Evolutionary conservation across 805 yeast species (phyloP).

Genomic region (Myxozyma geophila): DNA sequence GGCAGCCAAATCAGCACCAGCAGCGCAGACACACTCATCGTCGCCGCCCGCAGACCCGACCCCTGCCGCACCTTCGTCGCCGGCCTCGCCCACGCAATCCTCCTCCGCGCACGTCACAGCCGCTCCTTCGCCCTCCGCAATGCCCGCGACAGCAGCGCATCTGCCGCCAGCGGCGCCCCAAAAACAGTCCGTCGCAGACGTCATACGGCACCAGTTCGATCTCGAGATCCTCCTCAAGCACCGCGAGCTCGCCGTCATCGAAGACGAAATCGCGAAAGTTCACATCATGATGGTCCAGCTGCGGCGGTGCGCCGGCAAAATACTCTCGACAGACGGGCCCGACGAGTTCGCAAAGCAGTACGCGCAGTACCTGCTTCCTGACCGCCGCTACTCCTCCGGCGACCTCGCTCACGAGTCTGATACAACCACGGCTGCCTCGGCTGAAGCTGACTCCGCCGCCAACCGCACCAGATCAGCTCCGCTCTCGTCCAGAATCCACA

Average conservation of each 20-base stretch:
- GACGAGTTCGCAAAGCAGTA: constrained; percentile 39
- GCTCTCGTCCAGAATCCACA: constrained; percentile 21
- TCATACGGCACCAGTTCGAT: constrained; percentile 43
- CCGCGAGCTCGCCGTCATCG: constrained; percentile 44
- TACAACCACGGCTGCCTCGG: not conserved
- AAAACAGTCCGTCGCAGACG: constrained; percentile 24
- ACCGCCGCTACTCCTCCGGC: constrained; percentile 23
- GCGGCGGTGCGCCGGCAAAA: constrained; percentile 36
- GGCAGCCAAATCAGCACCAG: not conserved
- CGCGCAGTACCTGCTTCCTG: constrained; percentile 39
- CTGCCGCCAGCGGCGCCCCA: not conserved
- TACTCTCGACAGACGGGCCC: constrained; percentile 24
- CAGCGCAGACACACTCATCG: not conserved
- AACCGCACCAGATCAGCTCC: constrained; percentile 10
- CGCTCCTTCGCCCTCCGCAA: constrained; percentile 1
- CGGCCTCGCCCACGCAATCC: not conserved
- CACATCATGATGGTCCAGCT: constrained; percentile 45
- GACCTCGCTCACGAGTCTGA: not conserved
- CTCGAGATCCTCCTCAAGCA: constrained; percentile 47
- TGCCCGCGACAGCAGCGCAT: no score
- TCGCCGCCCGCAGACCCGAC: not conserved
- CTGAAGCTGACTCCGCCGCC: not conserved
- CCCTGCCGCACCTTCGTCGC: not conserved
- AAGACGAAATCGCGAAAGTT: constrained; percentile 46
- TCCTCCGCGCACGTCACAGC: not conserved